Conservation (phyloP, 805 yeast genomes). For the Candida khao-thaluensis region DNA sequence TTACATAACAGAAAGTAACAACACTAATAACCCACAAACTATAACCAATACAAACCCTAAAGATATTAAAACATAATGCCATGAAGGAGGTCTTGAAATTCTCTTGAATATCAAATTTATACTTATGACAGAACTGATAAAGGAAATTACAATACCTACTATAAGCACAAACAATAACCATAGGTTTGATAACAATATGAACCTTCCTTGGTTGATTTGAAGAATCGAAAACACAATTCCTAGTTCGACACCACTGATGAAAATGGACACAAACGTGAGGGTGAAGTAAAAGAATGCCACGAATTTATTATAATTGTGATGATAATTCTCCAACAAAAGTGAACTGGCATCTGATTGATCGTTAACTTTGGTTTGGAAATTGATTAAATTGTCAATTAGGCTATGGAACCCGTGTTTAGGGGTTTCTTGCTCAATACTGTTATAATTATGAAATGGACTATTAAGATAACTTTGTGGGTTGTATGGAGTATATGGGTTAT, state of each 20-base stretch:
- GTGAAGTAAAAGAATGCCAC: constrained; percentile 31
- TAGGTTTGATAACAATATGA: constrained; percentile 29
- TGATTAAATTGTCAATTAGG: constrained; percentile 10
- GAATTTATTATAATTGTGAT: constrained; percentile 35
- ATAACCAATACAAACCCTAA: constrained; percentile 13
- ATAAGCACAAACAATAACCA: constrained; percentile 31
- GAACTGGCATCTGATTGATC: constrained; percentile 27
- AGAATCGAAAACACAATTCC: constrained; percentile 38
- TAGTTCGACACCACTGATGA: constrained; percentile 39
- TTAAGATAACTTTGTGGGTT: not conserved
- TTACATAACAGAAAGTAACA: constrained; percentile 3
- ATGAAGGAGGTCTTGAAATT: constrained; percentile 25
- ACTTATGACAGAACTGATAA: constrained; percentile 34
- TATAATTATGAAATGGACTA: constrained; percentile 3
- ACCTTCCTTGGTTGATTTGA: constrained; percentile 22
- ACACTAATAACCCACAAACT: constrained; percentile 6
- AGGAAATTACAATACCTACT: constrained; percentile 32
- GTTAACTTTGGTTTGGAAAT: constrained; percentile 5
- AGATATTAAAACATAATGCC: constrained; percentile 15
- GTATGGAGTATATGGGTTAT: constrained; percentile 1
- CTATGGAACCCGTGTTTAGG: constrained; percentile 1
- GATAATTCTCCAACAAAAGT: constrained; percentile 31
- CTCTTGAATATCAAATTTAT: constrained; percentile 35
- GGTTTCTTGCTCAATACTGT: constrained; percentile 1
- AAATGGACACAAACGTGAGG: constrained; percentile 34